phyloP scores from a whole-genome alignment of 495 filamentous ascomycete genomes.

The Usnea hakonensis region DNA sequence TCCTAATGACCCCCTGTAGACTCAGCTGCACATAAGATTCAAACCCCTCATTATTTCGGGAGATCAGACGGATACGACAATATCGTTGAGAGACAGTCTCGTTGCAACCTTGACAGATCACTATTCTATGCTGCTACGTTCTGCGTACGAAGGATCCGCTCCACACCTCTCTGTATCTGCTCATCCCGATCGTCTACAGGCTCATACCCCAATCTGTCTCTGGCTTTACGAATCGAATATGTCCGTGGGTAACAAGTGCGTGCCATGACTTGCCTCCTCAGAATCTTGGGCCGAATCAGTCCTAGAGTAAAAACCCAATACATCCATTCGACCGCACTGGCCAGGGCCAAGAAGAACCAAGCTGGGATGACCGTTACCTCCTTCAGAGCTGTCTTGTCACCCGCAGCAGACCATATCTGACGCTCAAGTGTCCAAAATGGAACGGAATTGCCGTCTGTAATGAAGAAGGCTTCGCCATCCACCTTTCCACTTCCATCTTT shows the following conservation, averaged over 20 bases:
- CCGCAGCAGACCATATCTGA: conserved; percentile 62
- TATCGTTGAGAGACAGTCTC: neutral
- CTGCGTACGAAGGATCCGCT: conserved; percentile 30
- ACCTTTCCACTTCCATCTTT: conserved; percentile 48
- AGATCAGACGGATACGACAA: neutral
- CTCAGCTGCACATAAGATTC: too few species aligned
- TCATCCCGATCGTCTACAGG: conserved; percentile 56
- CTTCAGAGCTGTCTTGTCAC: conserved; percentile 32
- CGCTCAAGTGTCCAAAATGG: conserved; percentile 76
- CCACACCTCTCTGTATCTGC: conserved; percentile 51
- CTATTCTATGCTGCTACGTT: neutral
- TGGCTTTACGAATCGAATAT: conserved; percentile 57
- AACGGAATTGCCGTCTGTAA: conserved; percentile 66
- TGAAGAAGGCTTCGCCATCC: conserved; percentile 59
- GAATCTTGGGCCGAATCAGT: conserved; percentile 30
- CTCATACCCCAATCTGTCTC: conserved; percentile 55
- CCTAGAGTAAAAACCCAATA: neutral
- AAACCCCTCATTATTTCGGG: too few species aligned
- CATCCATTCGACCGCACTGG: neutral
- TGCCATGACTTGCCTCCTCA: conserved; percentile 64
- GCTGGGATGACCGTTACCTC: neutral
- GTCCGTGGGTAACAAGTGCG: conserved; percentile 36
- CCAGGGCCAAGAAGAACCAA: neutral
- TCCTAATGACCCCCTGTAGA: too few species aligned
- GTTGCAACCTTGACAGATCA: neutral